Evolutionary conservation across 495 filamentous ascomycete species (phyloP), one percentile per base, ranked within the genome.

Genomic region (Xanthoparmelia taractica): DNA sequence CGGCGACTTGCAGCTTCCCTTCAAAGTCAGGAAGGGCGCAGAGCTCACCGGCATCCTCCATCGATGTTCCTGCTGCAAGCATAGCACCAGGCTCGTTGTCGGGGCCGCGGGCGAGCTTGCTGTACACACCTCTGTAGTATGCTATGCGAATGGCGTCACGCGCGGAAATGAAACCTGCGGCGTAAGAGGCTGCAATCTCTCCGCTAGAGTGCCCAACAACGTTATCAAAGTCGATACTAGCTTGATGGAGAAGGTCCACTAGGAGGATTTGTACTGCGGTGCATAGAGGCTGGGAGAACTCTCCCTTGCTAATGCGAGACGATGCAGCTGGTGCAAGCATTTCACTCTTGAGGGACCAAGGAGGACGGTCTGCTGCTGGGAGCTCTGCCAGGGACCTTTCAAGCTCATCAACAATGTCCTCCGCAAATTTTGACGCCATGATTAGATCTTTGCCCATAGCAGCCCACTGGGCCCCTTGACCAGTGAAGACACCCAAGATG

Each of bases 121-220:
- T 13, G 15, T 59, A 34, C 41, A 64, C 13, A 1, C 77, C 77
- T 13, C 78, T 68, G 47, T 73, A 74, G 52, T 77, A 80, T 5
- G 76, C 73, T 43, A 73, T 48, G 1, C 58, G 65, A 27, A 76
- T 74, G 0, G 78, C 74, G 33, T 71, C 69, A 11, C 71, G 66
- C 20, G 75, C 70, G 0, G 75, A 74, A 12, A 86, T 59, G 4
- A 70, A 72, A 11, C 79, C 84, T 8, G 82, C 77, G 17, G 82
- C 82, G 68, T 85, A 87, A 0, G 85, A 83, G 10, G 84, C 82
- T 1, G 77, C 83, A 41, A 88, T 84, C 69, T 88, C 85, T 25
- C 85, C 85, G 7, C 77, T 80, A 0, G 84, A 87, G 69, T 88
- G 85, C 8, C 85, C 85, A 15, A 83, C 67, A 4, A 84, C 82